phyloP scores from a whole-genome alignment of 1,139 yeast species.

The Pichia kudriavzevii region DNA sequence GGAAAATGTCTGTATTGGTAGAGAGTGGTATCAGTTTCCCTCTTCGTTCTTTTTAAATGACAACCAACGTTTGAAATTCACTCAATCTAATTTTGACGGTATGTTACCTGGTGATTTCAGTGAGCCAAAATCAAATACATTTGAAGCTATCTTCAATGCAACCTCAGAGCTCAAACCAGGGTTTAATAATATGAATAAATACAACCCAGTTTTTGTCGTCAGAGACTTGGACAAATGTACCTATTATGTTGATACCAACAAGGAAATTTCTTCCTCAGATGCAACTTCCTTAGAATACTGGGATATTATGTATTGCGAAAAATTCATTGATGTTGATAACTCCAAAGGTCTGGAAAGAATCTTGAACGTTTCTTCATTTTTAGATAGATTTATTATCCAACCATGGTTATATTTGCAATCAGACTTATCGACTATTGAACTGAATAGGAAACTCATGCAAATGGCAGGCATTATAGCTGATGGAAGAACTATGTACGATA shows the following conservation, averaged over 20 bases:
- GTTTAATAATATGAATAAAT: slow-evolving; percentile 68
- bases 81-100: slow-evolving; percentile 76
- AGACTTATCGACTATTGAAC: slow-evolving; percentile 15
- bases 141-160: slow-evolving; percentile 25
- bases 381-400: slow-evolving; percentile 5
- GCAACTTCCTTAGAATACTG: slow-evolving; percentile 34
- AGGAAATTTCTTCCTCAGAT: slow-evolving; percentile 29
- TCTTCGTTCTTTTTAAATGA: slow-evolving; percentile 68
- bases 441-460: slow-evolving; percentile 18
- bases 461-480: slow-evolving; percentile 15
- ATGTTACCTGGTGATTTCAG: slow-evolving; percentile 80
- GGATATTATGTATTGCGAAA: slow-evolving; percentile 36
- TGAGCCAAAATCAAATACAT: slow-evolving; percentile 32
- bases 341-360: slow-evolving; percentile 34
- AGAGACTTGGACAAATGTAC: slow-evolving; percentile 40
- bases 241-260: slow-evolving; percentile 51
- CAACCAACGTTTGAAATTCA: slow-evolving; percentile 54
- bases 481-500: slow-evolving; percentile 16
- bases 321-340: slow-evolving; percentile 43
- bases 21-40: slow-evolving; percentile 95
- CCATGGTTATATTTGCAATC: slow-evolving; percentile 17
- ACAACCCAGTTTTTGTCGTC: slow-evolving; percentile 45
- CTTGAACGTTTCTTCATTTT: slow-evolving; percentile 4
- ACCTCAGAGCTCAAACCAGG: slow-evolving; percentile 44
- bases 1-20: slow-evolving; percentile 70